Evolutionary conservation across 2,329 filamentous ascomycete species (phyloP).

Genomic region (Leptographium radiaticola): DNA sequence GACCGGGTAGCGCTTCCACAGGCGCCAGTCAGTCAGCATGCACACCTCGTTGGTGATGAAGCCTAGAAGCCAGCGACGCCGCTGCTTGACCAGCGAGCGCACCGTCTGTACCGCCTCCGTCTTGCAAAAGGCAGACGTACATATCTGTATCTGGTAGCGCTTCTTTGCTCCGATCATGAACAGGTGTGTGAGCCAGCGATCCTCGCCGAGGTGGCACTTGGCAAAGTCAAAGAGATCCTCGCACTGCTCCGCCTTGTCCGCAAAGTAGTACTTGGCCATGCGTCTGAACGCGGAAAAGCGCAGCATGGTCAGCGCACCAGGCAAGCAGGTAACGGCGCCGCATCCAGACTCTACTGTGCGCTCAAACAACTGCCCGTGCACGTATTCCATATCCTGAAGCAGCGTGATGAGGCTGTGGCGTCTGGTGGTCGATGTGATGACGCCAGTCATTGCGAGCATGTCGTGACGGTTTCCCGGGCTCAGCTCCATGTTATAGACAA

Average conservation of each 20-base stretch:
- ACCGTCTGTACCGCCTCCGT: conserved; percentile 92
- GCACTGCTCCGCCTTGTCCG: conserved; percentile 89
- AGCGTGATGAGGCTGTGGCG: conserved; percentile 83
- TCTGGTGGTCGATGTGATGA: conserved; percentile 87
- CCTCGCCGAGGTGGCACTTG: conserved; percentile 89
- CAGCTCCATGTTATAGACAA: conserved; percentile 97
- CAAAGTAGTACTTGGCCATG: conserved; percentile 98
- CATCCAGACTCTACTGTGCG: conserved; percentile 90
- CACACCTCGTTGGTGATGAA: conserved; percentile 98
- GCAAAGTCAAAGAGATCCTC: conserved; percentile 94
- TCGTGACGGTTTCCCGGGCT: conserved; percentile 84
- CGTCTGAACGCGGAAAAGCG: conserved; percentile 91
- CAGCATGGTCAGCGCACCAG: conserved; percentile 87
- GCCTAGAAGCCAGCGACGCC: conserved; percentile 89
- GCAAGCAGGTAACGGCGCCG: conserved; percentile 86
- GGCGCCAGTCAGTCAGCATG: conserved; percentile 87
- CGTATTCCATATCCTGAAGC: conserved; percentile 95
- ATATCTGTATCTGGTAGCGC: conserved; percentile 93
- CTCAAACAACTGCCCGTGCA: conserved; percentile 93
- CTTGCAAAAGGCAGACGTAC: conserved; percentile 95
- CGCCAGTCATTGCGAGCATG: conserved; percentile 95
- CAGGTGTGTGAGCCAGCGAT: conserved; percentile 91
- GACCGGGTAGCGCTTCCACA: conserved; percentile 85
- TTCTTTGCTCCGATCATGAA: conserved; percentile 97
- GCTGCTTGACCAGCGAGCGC: conserved; percentile 76